Evolutionary conservation across 345 rosid species (phyloP), one percentile per base, ranked within the genome.

Genomic region (Eucalyptus camaldulensis): DNA sequence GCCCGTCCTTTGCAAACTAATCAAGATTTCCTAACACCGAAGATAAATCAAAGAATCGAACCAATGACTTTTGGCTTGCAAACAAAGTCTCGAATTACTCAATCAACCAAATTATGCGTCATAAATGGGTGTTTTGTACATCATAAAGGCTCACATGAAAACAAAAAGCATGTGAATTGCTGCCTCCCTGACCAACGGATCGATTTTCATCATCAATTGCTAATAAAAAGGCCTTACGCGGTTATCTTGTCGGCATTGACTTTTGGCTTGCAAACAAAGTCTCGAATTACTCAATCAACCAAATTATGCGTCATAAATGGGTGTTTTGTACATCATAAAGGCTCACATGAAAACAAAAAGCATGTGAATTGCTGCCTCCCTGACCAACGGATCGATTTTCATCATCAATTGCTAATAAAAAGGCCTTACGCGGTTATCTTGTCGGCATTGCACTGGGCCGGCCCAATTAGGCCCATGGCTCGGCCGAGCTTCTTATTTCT

Each of bases 241-340:
- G 40, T 69, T 8, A 21, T 0, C 83, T 76, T 21, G 8, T 10
- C 47, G 15, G 83, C 3, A 21, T 37, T 37, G 1, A n/a, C n/a
- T n/a, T n/a, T n/a, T n/a, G n/a, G n/a, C 15, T 40, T 40, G 47
- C 29, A 76, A 37, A 21, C 24, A 10, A 69, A 69, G 81, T 33
- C 47, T 76, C 2, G 8, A 76, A 43, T 40, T 76, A 19, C 47
- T 76, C 83, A 37, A 76, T 25, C 83, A 10, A 37, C 47, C 25
- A 6, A 65, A 65, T 14, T n/a, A 7, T 4, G 37, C 10, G 1
- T n/a, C 37, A 7, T 17, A 9, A 72, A 8, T 72, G 81, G 81
- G 44, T 13, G 72, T n/a, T 65, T 0, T 14, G 10, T 0, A 65
- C 10, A n/a, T 65, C 1, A 4, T 13, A 13, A 65, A 65, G 37